Evolutionary conservation across 2,329 filamentous ascomycete genomes (phyloP), one percentile per base, ranked within the genome.

Genomic region (Aaosphaeria arxii): DNA sequence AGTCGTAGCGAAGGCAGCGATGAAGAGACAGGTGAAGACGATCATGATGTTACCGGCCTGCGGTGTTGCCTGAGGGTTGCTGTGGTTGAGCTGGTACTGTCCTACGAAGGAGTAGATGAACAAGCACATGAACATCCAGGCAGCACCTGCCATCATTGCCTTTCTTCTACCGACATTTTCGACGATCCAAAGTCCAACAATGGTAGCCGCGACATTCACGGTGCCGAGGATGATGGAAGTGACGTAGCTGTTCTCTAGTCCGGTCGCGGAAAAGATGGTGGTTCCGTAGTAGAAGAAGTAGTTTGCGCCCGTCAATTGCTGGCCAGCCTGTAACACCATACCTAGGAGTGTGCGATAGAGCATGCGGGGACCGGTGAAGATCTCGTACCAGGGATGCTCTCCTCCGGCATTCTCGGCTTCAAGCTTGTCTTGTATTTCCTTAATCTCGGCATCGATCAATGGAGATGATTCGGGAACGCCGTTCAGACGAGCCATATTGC

Each of bases 261-360:
- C 71, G 3, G 69, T 71, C 2, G 69, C 64, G 6, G 58, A 47
- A 61, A 77, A 77, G 45, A 77, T 74, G 7, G 71, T 72, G 7
- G 73, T 76, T 3, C 74, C 74, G 54, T 76, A 77, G 64, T 76
- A 76, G 67, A 86, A 86, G 73, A 84, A 85, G 71, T 83, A 86
- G 70, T 86, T 86, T 53, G 81, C 82, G 43, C 85, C 85, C 2
- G 84, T 87, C 5, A 88, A 73, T 64, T 88, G 85, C 66, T 88
- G 84, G 9, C 84, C 79, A 38, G 82, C 79, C 67, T 87, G 83
- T 2, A 88, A 76, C 5, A 75, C 65, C 46, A 87, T 80, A 33
- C 85, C 85, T 0, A 88, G 74, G 0, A 82, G 46, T 1, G 82
- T 85, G 31, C 85, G 79, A 67, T 87, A 83, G 6, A 82, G 56